Conservation (phyloP, 768 basidiomycete genomes). For the Phlegmacium glaucopus region DNA sequence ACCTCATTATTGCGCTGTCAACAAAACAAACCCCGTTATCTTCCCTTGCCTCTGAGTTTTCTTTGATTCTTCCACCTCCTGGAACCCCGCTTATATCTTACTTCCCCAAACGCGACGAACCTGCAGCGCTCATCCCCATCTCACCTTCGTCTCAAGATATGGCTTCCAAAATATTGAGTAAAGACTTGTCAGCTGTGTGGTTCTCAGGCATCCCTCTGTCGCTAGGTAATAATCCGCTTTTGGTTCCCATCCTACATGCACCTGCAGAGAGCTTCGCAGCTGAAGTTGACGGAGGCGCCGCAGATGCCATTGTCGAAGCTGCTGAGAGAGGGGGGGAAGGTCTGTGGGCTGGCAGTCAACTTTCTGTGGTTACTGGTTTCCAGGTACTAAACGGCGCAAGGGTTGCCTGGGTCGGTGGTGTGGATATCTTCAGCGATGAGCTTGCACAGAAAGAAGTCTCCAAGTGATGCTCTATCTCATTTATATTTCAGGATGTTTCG, state of each 20-base stretch:
- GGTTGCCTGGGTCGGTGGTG: constrained; percentile 77
- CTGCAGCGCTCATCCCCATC: constrained; percentile 65
- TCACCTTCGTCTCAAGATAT: constrained; percentile 35
- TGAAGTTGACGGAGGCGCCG: constrained; percentile 60
- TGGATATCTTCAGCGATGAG: constrained; percentile 76
- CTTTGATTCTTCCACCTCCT: constrained; percentile 82
- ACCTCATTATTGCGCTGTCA: constrained; percentile 82
- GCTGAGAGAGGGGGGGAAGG: constrained; percentile 75
- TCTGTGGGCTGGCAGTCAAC: constrained; percentile 75
- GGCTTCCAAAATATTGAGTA: constrained; percentile 39
- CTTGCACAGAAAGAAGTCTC: constrained; percentile 61
- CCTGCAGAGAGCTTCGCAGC: constrained; percentile 74
- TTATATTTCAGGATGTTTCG: not conserved
- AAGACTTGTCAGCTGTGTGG: constrained; percentile 59
- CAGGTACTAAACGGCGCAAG: constrained; percentile 79
- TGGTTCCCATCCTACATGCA: constrained; percentile 80
- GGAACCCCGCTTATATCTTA: constrained; percentile 83
- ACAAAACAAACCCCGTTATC: constrained; percentile 70
- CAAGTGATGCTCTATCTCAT: constrained; percentile 39
- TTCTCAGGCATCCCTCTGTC: constrained; percentile 72
- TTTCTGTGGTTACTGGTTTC: constrained; percentile 84
- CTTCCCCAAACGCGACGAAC: constrained; percentile 71
- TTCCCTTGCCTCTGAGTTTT: constrained; percentile 88
- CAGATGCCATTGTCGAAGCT: constrained; percentile 66
- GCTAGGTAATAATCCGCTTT: constrained; percentile 68